Evolutionary conservation across 2,329 filamentous ascomycete genomes (phyloP), one percentile per base, ranked within the genome.

Genomic region (Xylariaceae sp.): DNA sequence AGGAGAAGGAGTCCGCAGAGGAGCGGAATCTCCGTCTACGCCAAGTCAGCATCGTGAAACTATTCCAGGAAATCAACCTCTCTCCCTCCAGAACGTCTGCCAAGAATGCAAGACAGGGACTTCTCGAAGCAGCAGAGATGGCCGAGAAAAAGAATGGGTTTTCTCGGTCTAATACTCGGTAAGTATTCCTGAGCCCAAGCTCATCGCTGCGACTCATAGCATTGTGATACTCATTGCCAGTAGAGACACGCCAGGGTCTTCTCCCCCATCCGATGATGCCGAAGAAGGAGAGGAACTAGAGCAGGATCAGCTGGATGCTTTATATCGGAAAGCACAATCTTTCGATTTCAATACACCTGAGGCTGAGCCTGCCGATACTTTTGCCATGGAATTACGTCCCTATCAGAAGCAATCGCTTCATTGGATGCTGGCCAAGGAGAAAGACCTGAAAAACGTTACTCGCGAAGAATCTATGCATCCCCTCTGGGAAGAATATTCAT

Each of bases 341-440:
- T 97, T 97, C 59, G 93, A 98, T 64, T 97, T 98, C 61, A 81
- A 82, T 61, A 96, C 91, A 1, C 91, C 91, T 2, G 84, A 89
- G 64, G 84, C 88, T 8, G 85, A 95, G 56, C 92, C 93, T 8
- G 82, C 86, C 5, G 75, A 84, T 7, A 88, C 83, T 0, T 98
- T 98, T 65, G 76, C 77, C 5, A 83, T 98, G 82, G 76, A 83
- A 29, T 73, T 98, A 22, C 83, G 93, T 3, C 89, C 88, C 41
- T 98, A 98, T 56, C 93, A 98, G 64, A 95, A 90, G 61, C 93
- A 98, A 66, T 90, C 93, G 1, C 69, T 98, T 5, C 76, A 96
- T 62, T 98, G 93, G 93, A 96, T 98, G 90, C 75, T 97, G 52
- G 78, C 83, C 4, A 97, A 97, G 64, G 93, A 98, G 64, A 92